phyloP scores from a whole-genome alignment of 805 yeast species.

The Kuraishia piskuri region DNA sequence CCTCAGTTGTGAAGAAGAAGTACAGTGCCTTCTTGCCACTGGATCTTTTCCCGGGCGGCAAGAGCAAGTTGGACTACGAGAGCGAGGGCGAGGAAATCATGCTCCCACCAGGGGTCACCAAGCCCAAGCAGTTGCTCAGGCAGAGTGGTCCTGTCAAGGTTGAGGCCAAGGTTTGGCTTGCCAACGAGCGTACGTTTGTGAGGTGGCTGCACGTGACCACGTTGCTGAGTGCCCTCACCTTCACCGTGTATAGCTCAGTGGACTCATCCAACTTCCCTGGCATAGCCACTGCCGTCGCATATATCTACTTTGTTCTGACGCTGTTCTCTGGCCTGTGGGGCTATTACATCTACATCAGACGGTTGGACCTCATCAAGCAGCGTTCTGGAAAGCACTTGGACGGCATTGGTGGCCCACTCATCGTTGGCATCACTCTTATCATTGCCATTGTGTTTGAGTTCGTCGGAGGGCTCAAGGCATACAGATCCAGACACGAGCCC shows the following conservation, averaged over 20 bases:
- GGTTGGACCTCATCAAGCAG: constrained; percentile 66
- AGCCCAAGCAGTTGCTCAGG: constrained; percentile 71
- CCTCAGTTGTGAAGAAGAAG: constrained; percentile 10
- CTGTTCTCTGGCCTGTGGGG: constrained; percentile 87
- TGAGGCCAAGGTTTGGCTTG: constrained; percentile 97
- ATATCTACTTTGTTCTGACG: constrained; percentile 72
- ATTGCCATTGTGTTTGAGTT: constrained; percentile 66
- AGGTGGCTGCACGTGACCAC: constrained; percentile 92
- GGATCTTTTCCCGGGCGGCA: constrained; percentile 22
- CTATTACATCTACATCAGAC: constrained; percentile 60
- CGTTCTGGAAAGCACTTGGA: constrained; percentile 86
- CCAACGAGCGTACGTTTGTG: constrained; percentile 94
- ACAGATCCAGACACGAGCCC: constrained; percentile 13
- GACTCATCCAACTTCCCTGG: constrained; percentile 52
- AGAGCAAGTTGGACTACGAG: constrained; percentile 33
- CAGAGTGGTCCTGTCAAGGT: constrained; percentile 89
- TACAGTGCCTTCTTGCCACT: constrained; percentile 14
- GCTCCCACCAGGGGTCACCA: constrained; percentile 82
- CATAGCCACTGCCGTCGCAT: constrained; percentile 65
- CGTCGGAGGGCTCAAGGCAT: constrained; percentile 45
- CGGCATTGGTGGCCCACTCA: constrained; percentile 81
- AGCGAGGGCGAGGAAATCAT: constrained; percentile 84
- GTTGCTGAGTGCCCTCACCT: constrained; percentile 75
- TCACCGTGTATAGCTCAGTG: constrained; percentile 73
- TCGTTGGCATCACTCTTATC: constrained; percentile 63